Base-by-base conservation (phyloP, 2,329 filamentous ascomycete species). In the Camptophora hylomeconis region DNA sequence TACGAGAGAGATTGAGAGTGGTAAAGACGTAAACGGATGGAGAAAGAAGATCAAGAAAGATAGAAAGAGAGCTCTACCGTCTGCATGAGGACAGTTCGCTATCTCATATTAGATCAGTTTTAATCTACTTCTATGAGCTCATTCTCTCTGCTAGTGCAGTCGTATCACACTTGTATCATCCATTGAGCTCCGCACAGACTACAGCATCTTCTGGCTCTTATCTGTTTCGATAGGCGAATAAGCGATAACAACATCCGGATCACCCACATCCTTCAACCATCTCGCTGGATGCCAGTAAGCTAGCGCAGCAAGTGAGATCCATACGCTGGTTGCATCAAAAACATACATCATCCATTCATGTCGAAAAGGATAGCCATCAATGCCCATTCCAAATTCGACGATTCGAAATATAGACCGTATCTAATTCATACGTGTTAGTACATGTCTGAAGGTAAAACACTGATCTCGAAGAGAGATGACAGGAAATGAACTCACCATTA, bases 1-100 rank as follows among this genome's bases (percentile, higher is more conserved):
- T 1, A 52, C 87, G 52, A 55, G 94, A 44, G 82, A 92, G 55
- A 82, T 95, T 41, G 89, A 94, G 52, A 83, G 95, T 56, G 79
- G 81, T 7, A 76, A 79, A 45, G 86, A 95, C 57, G 83, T 94
- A 4, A 73, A 80, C 32, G 89, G 89, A n/a, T 89, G 92, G 61
- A 63, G 71, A 42, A 63, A 60, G 44, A 64, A 55, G 36, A 61
- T 37, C 33, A 44, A 34, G 31, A 42, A 32, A 38, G 36, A 41
- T 25, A 36, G 32, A 17, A 37, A 39, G 24, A n/a, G n/a, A n/a
- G n/a, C n/a, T n/a, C n/a, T n/a, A n/a, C n/a, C n/a, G n/a, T n/a
- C n/a, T n/a, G n/a, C n/a, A n/a, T n/a, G n/a, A n/a, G n/a, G n/a
- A n/a, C n/a, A n/a, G n/a, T n/a, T n/a, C n/a, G n/a, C n/a, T n/a